Evolutionary conservation across 2,329 filamentous ascomycete species (phyloP).

Genomic region (Reticulascus tulasneorum): DNA sequence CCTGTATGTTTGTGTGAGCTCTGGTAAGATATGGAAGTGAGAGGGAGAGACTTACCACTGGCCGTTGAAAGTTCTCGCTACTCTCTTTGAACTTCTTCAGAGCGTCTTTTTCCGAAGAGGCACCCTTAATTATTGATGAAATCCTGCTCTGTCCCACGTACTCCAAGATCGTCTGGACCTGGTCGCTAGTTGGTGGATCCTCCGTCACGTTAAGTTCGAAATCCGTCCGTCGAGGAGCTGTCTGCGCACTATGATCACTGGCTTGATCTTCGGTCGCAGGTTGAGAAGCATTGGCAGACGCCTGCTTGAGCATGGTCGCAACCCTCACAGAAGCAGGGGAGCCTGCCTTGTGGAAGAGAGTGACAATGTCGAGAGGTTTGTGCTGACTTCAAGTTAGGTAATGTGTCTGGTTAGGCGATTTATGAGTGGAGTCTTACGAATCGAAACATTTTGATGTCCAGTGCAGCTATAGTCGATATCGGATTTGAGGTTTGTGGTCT

Average conservation of each 20-base stretch:
- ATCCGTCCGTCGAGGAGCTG: slow-evolving; percentile 51
- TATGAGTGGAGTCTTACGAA: slow-evolving; percentile 33
- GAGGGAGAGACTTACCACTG: slow-evolving; percentile 58
- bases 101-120: slow-evolving; percentile 71
- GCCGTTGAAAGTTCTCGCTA: slow-evolving; percentile 64
- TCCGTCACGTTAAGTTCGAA: slow-evolving; percentile 89
- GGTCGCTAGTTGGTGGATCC: slow-evolving; percentile 72
- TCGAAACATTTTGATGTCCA: slow-evolving; percentile 41
- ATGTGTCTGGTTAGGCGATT: slow-evolving; percentile 1
- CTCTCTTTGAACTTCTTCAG: slow-evolving; percentile 72
- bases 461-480: slow-evolving; percentile 8
- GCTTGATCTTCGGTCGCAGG: slow-evolving; percentile 72
- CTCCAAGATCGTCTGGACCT: slow-evolving; percentile 78
- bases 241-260: slow-evolving; percentile 59
- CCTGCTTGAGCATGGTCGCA: slow-evolving; percentile 74
- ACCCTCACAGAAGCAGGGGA: slow-evolving; percentile 69
- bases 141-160: slow-evolving; percentile 68
- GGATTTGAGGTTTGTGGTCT: slow-evolving; percentile 1
- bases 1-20: slow-evolving; percentile 26
- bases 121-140: slow-evolving; percentile 64
- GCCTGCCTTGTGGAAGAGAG: slow-evolving; percentile 87
- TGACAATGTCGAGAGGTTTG: slow-evolving; percentile 85
- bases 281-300: slow-evolving; percentile 64
- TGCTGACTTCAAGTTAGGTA: slow-evolving; percentile 43
- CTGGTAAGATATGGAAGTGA: not conserved